phyloP scores from a whole-genome alignment of 176 grass and related monocot species.

The Zizania latifolia region DNA sequence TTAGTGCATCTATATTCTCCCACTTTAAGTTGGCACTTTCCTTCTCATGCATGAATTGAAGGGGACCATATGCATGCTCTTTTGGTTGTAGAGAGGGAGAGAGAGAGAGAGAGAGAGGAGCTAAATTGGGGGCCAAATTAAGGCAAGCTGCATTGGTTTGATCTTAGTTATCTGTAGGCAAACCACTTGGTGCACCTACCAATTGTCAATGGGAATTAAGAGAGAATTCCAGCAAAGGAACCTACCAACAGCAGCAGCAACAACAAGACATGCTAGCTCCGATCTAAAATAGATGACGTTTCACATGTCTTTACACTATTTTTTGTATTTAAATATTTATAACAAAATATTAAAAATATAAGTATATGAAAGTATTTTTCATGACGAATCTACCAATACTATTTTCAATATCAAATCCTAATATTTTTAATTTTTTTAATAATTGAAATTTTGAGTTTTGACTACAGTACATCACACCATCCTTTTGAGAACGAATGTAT shows the following conservation, averaged over 20 bases:
- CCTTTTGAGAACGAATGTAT: too few species aligned
- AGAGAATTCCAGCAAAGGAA: background rate
- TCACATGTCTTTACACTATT: too few species aligned
- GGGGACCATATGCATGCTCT: conserved; percentile 22
- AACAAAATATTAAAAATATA: too few species aligned
- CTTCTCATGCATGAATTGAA: conserved; percentile 10
- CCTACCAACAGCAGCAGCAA: background rate
- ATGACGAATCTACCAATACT: too few species aligned
- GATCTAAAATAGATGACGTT: too few species aligned
- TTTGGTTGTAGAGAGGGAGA: background rate
- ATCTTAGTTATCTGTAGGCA: background rate
- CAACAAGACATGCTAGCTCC: too few species aligned
- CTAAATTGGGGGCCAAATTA: background rate
- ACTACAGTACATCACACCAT: too few species aligned
- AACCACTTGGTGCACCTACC: conserved; percentile 21
- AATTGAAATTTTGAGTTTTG: too few species aligned
- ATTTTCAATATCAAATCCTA: too few species aligned
- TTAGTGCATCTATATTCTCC: background rate
- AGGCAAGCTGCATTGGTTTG: background rate
- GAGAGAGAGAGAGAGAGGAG: background rate
- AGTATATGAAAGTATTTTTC: too few species aligned
- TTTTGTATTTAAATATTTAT: too few species aligned
- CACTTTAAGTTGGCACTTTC: background rate
- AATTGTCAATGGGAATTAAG: conserved; percentile 16
- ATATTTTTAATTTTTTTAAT: too few species aligned